These are phyloP conservation scores for Darksidea phi DNA, from an alignment of 495 filamentous ascomycete species.

Conservation along the genomic window DNA sequence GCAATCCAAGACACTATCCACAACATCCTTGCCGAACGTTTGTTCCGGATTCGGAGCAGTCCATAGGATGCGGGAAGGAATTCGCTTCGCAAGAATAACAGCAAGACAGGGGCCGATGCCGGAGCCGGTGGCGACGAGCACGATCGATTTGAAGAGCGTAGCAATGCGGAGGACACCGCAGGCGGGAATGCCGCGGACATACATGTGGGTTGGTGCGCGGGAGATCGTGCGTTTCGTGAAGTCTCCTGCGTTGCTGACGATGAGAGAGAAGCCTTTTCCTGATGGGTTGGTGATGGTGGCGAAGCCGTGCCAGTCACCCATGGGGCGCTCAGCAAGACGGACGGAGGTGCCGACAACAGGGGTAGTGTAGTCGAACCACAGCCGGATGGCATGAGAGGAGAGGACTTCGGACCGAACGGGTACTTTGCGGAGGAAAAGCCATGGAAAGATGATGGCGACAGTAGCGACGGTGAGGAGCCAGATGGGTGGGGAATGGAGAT, in stretches of 20 bases:
- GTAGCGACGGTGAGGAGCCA: slow-evolving; percentile 29
- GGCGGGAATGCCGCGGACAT: slow-evolving; percentile 24
- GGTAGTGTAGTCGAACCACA: slow-evolving; percentile 29
- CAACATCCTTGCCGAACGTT: slow-evolving; percentile 55
- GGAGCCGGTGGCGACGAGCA: slow-evolving; percentile 37
- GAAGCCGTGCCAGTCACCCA: slow-evolving; percentile 36
- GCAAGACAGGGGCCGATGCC: slow-evolving; percentile 42
- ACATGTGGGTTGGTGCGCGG: slow-evolving; percentile 30
- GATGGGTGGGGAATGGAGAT: slow-evolving; percentile 23
- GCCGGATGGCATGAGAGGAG: slow-evolving; percentile 32
- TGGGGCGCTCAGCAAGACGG: slow-evolving; percentile 25
- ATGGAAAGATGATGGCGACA: slow-evolving; percentile 28
- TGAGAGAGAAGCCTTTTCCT: slow-evolving; percentile 31
- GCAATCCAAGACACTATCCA: slow-evolving; percentile 51
- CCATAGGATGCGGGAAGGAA: slow-evolving; percentile 58
- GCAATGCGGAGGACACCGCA: slow-evolving; percentile 32
- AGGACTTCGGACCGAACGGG: slow-evolving; percentile 30
- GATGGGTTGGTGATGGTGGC: slow-evolving; percentile 33
- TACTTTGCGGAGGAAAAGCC: slow-evolving; percentile 26
- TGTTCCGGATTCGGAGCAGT: slow-evolving; percentile 53
- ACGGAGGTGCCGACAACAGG: slow-evolving; percentile 21
- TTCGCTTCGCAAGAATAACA: slow-evolving; percentile 26
- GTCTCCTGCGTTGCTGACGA: slow-evolving; percentile 37
- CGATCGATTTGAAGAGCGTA: slow-evolving; percentile 32
- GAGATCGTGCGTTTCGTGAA: slow-evolving; percentile 33